phyloP scores from a whole-genome alignment of 768 basidiomycete genomes.

The Pleurotus sapidus region DNA sequence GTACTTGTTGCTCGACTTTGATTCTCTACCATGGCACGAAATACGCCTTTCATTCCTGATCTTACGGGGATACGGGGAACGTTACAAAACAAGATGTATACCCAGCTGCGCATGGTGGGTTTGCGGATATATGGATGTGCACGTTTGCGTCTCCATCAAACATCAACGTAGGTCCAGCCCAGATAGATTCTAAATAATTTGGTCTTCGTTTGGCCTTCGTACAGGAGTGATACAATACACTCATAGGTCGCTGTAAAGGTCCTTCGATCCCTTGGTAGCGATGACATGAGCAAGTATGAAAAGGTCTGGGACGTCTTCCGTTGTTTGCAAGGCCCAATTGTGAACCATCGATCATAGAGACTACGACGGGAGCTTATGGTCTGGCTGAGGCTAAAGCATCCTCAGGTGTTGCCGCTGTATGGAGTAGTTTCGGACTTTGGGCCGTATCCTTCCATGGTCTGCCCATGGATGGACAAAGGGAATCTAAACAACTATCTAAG shows the following conservation, averaged over 20 bases:
- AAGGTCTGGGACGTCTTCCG: not conserved
- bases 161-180: too few species aligned
- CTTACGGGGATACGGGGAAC: not conserved
- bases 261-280: not conserved
- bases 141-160: not conserved
- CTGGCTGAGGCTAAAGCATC: not conserved
- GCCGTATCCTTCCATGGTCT: constrained; percentile 7
- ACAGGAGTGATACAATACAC: too few species aligned
- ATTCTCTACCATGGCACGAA: too few species aligned
- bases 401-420: not conserved
- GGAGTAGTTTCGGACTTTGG: constrained; percentile 2
- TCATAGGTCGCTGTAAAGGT: constrained; percentile 3
- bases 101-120: constrained; percentile 1
- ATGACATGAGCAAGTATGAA: not conserved
- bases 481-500: not conserved
- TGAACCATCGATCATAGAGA: not conserved
- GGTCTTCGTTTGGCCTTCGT: too few species aligned
- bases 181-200: too few species aligned
- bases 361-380: not conserved
- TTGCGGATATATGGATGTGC: constrained; percentile 7
- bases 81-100: not conserved
- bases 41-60: not conserved
- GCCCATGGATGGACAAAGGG: constrained; percentile 6
- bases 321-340: too few species aligned
- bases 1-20: too few species aligned